Evolutionary conservation across 2,329 filamentous ascomycete species (phyloP).

Genomic region (Chaetothyriales sp.): DNA sequence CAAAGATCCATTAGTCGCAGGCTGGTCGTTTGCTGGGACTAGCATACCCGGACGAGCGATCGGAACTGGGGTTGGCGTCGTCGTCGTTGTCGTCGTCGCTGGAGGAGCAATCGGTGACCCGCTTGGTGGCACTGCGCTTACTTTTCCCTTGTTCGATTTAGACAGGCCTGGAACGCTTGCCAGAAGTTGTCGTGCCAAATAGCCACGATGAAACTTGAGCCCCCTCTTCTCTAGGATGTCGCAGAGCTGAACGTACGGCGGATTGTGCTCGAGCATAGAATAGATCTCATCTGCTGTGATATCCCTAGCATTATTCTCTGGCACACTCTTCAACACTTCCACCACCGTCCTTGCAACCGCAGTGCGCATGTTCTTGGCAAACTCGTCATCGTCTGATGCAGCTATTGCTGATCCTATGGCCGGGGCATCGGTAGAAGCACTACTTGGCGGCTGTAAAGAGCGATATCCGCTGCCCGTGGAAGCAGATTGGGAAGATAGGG

Average conservation of each 20-base stretch:
- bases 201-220: slow-evolving; percentile 37
- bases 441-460: not conserved
- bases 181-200: slow-evolving; percentile 39
- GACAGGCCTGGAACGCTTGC: slow-evolving; percentile 20
- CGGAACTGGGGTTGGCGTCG: not conserved
- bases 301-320: slow-evolving; percentile 29
- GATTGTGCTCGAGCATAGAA: slow-evolving; percentile 38
- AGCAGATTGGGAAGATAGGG: not conserved
- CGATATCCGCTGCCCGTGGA: not conserved
- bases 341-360: slow-evolving; percentile 38
- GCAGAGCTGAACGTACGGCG: slow-evolving; percentile 43
- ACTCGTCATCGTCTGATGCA: slow-evolving; percentile 26
- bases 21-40: not conserved
- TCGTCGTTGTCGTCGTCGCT: not conserved
- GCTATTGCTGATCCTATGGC: not conserved
- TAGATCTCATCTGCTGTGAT: slow-evolving; percentile 30
- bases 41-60: too few species aligned
- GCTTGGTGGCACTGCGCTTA: not conserved
- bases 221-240: slow-evolving; percentile 38
- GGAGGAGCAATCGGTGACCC: not conserved
- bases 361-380: slow-evolving; percentile 37
- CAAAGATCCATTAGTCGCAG: not conserved
- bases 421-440: not conserved
- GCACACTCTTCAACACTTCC: slow-evolving; percentile 31
- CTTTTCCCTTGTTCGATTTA: not conserved